phyloP scores from a whole-genome alignment of 1,284 basidiomycete species.

The Chalciporus sp. region DNA sequence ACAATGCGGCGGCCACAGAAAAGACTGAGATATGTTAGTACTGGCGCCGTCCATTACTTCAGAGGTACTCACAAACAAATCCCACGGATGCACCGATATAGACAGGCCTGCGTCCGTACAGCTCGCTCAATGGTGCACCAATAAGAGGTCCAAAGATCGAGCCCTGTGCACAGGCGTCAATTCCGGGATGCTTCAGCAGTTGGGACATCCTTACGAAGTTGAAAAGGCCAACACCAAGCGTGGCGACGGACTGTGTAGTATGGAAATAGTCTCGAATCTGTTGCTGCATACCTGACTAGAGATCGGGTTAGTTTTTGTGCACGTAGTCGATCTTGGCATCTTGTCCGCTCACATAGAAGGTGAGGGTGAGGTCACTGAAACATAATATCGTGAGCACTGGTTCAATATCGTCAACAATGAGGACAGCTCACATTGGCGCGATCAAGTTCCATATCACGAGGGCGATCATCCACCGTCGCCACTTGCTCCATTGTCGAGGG shows the following conservation, averaged over 20 bases:
- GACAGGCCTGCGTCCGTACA: conserved; percentile 26
- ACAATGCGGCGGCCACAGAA: conserved; percentile 20
- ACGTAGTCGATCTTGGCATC: no score
- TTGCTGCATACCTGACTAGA: conserved; percentile 29
- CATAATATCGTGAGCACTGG: background rate
- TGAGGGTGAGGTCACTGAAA: conserved; percentile 24
- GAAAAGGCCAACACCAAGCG: conserved; percentile 30
- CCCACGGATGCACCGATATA: conserved; percentile 27
- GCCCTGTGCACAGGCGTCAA: conserved; percentile 11
- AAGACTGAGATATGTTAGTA: conserved; percentile 13
- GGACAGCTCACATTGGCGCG: conserved; percentile 23
- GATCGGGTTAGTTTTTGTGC: no score
- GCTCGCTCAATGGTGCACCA: conserved; percentile 29
- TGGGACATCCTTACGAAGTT: conserved; percentile 20
- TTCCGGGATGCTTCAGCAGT: no score
- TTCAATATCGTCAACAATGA: background rate
- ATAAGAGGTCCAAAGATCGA: conserved; percentile 29
- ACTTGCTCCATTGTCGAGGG: conserved; percentile 29
- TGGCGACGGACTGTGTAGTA: conserved; percentile 17
- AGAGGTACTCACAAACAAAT: conserved; percentile 16
- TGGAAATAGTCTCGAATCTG: conserved; percentile 29
- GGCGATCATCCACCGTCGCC: conserved; percentile 29
- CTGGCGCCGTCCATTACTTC: background rate
- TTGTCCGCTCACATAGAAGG: conserved; percentile 26
- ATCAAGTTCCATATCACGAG: conserved; percentile 30